Percentiles rank a stretch among this genome's conserved stretches.
These are phyloP conservation scores for Diaporthe citrichinensis DNA, from an alignment of 2,329 filamentous ascomycete species.

Conservation along the genomic window DNA sequence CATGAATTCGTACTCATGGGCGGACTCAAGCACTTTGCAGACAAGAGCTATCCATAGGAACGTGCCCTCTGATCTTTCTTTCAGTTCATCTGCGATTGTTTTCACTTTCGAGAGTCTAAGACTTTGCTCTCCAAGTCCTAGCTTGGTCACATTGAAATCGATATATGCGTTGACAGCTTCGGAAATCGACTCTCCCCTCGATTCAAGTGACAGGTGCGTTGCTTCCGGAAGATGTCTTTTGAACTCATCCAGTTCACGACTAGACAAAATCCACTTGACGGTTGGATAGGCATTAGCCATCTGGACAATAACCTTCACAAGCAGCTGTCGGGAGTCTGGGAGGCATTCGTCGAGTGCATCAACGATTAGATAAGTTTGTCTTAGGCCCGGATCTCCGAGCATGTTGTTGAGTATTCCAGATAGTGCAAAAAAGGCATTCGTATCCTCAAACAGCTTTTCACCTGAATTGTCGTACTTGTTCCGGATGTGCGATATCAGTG, in stretches of 20 bases:
- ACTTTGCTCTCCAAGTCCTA: not conserved
- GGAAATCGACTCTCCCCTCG: not conserved
- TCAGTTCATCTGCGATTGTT: not conserved
- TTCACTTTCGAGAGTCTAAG: no score
- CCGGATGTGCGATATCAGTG: not conserved
- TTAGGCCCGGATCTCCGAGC: not conserved
- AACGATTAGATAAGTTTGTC: not conserved
- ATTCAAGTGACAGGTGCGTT: not conserved
- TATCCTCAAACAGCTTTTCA: not conserved
- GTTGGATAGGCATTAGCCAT: no score
- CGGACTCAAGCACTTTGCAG: not conserved
- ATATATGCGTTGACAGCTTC: not conserved
- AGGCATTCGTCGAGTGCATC: slow-evolving; percentile 14
- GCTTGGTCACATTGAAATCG: not conserved
- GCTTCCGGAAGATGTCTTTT: not conserved
- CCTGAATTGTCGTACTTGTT: not conserved
- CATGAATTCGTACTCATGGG: not conserved
- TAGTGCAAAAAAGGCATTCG: not conserved
- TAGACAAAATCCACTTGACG: not conserved
- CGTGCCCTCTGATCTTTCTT: not conserved
- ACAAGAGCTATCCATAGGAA: not conserved
- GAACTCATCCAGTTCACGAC: not conserved
- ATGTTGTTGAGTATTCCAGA: not conserved
- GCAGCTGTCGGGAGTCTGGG: not conserved
- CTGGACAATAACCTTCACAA: not conserved